Conservation (phyloP, 1,284 basidiomycete genomes). For the Ganoderma meredithae region DNA sequence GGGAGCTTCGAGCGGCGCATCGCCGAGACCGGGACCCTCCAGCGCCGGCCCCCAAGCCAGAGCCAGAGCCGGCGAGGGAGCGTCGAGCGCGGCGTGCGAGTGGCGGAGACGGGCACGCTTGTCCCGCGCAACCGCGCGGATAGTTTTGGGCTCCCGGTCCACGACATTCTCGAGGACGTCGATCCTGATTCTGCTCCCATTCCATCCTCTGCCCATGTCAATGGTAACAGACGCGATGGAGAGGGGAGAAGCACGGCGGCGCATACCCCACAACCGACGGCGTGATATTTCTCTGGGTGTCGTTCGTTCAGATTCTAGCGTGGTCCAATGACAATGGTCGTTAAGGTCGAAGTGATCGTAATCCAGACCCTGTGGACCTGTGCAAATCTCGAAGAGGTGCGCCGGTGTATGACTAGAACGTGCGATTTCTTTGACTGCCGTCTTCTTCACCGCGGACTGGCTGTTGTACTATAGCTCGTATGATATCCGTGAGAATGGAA, state of each 20-base stretch:
- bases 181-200: conserved; percentile 14
- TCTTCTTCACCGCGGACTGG: neutral
- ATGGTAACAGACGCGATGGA: neutral
- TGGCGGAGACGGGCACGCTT: conserved; percentile 57
- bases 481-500: conserved; percentile 11
- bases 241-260: conserved; percentile 3
- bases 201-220: neutral
- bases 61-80: conserved; percentile 54
- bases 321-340: neutral
- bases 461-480: conserved; percentile 20
- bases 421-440: neutral
- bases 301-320: too few relatives aligned
- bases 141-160: conserved; percentile 31
- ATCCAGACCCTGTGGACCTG: neutral
- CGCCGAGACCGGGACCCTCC: conserved; percentile 45
- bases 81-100: conserved; percentile 64
- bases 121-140: conserved; percentile 30
- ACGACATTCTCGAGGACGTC: conserved; percentile 25
- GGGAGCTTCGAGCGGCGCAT: conserved; percentile 50
- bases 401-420: conserved; percentile 13
- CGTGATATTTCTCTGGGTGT: conserved; percentile 2
- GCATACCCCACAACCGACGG: conserved; percentile 23
- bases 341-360: neutral
- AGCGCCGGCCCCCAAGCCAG: conserved; percentile 38
- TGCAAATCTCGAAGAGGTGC: conserved; percentile 11